Evolutionary conservation across 1,284 basidiomycete genomes (phyloP).

Genomic region (Trichosporon asahii): DNA sequence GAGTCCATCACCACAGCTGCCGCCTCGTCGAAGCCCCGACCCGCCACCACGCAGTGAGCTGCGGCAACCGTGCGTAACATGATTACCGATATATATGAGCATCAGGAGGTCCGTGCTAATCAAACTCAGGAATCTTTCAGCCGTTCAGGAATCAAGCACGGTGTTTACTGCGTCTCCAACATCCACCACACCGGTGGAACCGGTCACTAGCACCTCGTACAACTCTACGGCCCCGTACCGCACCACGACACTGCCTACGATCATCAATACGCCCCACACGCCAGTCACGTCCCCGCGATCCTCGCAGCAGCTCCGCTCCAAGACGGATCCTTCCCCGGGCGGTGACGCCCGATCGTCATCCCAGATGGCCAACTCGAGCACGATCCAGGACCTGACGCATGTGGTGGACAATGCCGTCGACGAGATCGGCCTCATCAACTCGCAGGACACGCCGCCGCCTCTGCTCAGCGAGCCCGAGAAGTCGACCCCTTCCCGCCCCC

Average conservation of each 20-base stretch:
- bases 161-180: constrained; percentile 6
- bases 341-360: neutral
- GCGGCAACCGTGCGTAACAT: constrained; percentile 36
- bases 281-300: constrained; percentile 17
- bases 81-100: constrained; percentile 5
- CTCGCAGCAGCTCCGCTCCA: neutral
- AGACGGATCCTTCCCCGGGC: constrained; percentile 3
- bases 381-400: constrained; percentile 47
- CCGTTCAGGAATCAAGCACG: neutral
- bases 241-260: constrained; percentile 35
- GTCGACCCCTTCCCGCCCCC: neutral
- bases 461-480: constrained; percentile 31
- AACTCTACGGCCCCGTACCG: constrained; percentile 11
- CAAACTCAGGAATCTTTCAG: neutral
- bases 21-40: constrained; percentile 35
- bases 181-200: neutral
- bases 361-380: constrained; percentile 14
- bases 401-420: constrained; percentile 50
- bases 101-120: neutral
- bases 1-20: neutral
- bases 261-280: constrained; percentile 34
- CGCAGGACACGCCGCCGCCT: constrained; percentile 40
- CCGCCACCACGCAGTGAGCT: constrained; percentile 44
- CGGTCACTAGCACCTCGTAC: constrained; percentile 3
- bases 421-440: constrained; percentile 45